These are phyloP conservation scores for Trichophyton benhamiae DNA, from an alignment of 2,329 filamentous ascomycete genomes.

Conservation along the genomic window DNA sequence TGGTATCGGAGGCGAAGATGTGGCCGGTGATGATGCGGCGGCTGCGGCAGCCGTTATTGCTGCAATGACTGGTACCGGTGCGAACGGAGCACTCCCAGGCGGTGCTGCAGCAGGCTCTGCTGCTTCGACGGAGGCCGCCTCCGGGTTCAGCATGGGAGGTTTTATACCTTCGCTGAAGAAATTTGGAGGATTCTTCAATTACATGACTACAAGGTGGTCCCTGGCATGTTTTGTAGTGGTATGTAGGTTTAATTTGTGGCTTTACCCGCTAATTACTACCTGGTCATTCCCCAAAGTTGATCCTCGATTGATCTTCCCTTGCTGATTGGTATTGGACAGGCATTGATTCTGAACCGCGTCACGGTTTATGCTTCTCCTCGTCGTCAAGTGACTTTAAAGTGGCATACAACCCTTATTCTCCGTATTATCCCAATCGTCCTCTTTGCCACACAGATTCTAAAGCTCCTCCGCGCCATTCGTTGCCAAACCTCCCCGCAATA, in stretches of 20 bases:
- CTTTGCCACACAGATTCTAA: constrained; percentile 55
- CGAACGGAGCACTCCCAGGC: constrained; percentile 17
- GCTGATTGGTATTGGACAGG: constrained; percentile 33
- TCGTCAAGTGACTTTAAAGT: constrained; percentile 62
- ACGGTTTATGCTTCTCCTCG: constrained; percentile 87
- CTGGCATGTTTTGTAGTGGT: constrained; percentile 71
- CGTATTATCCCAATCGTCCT: constrained; percentile 60
- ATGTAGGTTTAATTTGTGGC: constrained; percentile 18
- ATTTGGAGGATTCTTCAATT: constrained; percentile 76
- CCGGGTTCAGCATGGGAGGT: constrained; percentile 30
- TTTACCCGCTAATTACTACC: not conserved
- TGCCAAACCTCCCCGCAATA: constrained; percentile 78
- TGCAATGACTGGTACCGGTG: constrained; percentile 27
- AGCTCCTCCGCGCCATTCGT: constrained; percentile 70
- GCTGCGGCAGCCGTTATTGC: constrained; percentile 7
- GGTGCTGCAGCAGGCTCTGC: constrained; percentile 23
- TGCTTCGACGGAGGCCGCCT: constrained; percentile 7
- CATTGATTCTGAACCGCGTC: constrained; percentile 78
- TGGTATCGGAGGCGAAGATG: not conserved
- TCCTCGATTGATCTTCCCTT: not conserved
- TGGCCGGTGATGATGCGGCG: constrained; percentile 1
- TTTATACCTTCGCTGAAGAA: constrained; percentile 48
- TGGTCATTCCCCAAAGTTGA: not conserved
- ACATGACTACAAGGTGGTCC: constrained; percentile 86
- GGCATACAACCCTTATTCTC: constrained; percentile 57